Evolutionary conservation across 2,329 filamentous ascomycete species (phyloP).

Genomic region (Diaporthe batatas): DNA sequence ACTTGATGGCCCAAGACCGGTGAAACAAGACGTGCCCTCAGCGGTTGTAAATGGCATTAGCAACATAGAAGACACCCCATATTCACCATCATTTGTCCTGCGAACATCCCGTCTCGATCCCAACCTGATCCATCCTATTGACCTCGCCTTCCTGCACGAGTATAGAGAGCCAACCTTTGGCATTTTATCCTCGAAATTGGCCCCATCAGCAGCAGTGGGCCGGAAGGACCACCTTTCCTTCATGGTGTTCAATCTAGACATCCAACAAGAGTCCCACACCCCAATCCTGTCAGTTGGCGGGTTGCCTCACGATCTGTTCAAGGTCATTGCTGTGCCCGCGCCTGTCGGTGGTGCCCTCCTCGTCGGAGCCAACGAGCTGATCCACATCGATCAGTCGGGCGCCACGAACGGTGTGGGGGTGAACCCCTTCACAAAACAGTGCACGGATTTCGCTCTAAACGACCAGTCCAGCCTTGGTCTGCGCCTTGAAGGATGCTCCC

Average conservation of each 20-base stretch:
- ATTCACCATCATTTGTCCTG: constrained; percentile 92
- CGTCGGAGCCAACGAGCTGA: constrained; percentile 88
- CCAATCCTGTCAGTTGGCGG: constrained; percentile 88
- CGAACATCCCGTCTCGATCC: constrained; percentile 91
- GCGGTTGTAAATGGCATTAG: constrained; percentile 60
- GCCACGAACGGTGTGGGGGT: constrained; percentile 94
- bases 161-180: constrained; percentile 98
- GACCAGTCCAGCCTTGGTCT: constrained; percentile 88
- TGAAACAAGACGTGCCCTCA: constrained; percentile 57
- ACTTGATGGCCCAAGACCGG: constrained; percentile 75
- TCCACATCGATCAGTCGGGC: constrained; percentile 96
- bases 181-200: constrained; percentile 83
- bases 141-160: constrained; percentile 93
- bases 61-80: constrained; percentile 76
- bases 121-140: constrained; percentile 86
- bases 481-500: constrained; percentile 82
- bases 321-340: constrained; percentile 83
- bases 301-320: constrained; percentile 88
- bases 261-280: constrained; percentile 93
- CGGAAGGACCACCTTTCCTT: constrained; percentile 90
- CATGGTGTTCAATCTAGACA: constrained; percentile 93
- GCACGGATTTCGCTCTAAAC: constrained; percentile 84
- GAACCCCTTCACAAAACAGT: constrained; percentile 87
- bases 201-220: constrained; percentile 82
- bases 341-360: constrained; percentile 92